Percentiles rank a stretch among this genome's conserved stretches.
Conservation (phyloP, 257 asterid genomes). For the Plectranthus barbatus region DNA sequence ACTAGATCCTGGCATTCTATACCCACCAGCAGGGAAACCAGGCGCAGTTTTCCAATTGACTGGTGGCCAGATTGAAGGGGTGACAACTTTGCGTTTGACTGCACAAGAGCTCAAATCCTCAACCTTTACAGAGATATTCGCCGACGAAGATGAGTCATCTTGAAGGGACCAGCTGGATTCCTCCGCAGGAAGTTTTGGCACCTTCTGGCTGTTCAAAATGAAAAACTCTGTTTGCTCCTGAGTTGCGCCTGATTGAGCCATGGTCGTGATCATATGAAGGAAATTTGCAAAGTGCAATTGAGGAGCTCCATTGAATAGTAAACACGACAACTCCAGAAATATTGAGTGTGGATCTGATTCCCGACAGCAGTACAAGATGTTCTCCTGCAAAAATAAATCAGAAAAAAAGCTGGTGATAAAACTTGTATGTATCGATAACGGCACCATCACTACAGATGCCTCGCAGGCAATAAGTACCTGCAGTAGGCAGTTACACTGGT, state of each 20-base stretch:
- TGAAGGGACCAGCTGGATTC: constrained; percentile 68
- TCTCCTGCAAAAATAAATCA: constrained; percentile 41
- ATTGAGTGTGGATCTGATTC: constrained; percentile 64
- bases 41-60: constrained; percentile 69
- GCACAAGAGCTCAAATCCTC: constrained; percentile 26
- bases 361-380: constrained; percentile 50
- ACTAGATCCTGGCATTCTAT: constrained; percentile 16
- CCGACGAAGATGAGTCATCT: constrained; percentile 22
- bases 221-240: constrained; percentile 78
- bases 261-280: constrained; percentile 77
- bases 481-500: constrained; percentile 61
- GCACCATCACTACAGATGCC: not conserved
- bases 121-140: constrained; percentile 10
- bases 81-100: constrained; percentile 23
- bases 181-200: constrained; percentile 56
- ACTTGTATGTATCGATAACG: not conserved
- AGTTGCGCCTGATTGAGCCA: constrained; percentile 77
- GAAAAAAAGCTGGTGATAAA: not conserved
- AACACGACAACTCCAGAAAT: constrained; percentile 66
- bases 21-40: constrained; percentile 30
- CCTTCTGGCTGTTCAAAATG: constrained; percentile 73
- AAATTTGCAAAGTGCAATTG: constrained; percentile 83
- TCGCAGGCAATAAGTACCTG: constrained; percentile 41
- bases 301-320: constrained; percentile 46
- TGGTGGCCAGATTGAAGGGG: constrained; percentile 67